These are phyloP conservation scores for Auriscalpium vulgare DNA, from an alignment of 768 basidiomycete genomes.

Conservation along the genomic window DNA sequence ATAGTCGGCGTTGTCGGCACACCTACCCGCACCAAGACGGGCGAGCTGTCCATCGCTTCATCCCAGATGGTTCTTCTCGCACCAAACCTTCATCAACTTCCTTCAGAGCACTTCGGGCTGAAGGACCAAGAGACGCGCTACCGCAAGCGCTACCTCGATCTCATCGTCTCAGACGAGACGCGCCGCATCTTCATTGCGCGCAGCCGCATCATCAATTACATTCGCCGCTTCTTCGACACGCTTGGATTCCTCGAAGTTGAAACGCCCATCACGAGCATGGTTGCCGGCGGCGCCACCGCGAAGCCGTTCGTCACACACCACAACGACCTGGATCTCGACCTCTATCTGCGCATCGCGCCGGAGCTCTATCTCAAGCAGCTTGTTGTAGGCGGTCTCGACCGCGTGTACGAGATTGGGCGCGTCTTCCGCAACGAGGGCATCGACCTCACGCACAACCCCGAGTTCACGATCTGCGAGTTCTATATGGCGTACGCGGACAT, in stretches of 20 bases:
- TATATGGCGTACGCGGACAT: conserved; percentile 99
- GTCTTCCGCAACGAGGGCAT: conserved; percentile 99
- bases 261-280: conserved; percentile 95
- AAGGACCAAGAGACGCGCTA: conserved; percentile 98
- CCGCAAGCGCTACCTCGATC: conserved; percentile 97
- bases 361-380: conserved; percentile 98
- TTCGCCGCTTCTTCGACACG: conserved; percentile 82
- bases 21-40: conserved; percentile 90
- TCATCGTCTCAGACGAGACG: conserved; percentile 88
- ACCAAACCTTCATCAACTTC: conserved; percentile 94
- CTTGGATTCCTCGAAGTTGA: conserved; percentile 98
- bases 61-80: conserved; percentile 79
- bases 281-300: conserved; percentile 95
- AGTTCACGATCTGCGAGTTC: conserved; percentile 99
- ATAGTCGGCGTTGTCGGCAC: conserved; percentile 88
- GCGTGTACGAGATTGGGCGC: conserved; percentile 97
- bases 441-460: conserved; percentile 98
- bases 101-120: conserved; percentile 85
- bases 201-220: conserved; percentile 84
- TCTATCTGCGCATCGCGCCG: conserved; percentile 95
- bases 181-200: conserved; percentile 89
- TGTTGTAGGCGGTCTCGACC: conserved; percentile 92
- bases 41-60: conserved; percentile 87
- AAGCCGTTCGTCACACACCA: conserved; percentile 99
- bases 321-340: conserved; percentile 93